Conservation (phyloP, 139 green algal genomes). For the Chlamydomonas schloesseri region DNA sequence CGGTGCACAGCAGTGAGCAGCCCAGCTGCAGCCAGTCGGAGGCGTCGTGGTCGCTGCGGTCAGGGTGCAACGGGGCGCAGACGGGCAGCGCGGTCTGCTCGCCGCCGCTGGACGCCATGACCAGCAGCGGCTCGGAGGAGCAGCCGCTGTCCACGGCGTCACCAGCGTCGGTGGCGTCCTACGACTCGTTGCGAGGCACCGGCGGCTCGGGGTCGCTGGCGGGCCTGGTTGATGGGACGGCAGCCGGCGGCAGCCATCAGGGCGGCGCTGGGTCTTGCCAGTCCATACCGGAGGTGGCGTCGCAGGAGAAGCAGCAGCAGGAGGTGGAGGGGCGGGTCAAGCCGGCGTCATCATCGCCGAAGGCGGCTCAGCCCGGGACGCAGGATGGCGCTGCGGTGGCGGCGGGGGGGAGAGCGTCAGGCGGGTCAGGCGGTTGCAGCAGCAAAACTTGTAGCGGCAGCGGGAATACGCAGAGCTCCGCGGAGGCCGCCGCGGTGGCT, state of each 20-base stretch:
- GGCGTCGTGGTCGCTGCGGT: constrained; percentile 34
- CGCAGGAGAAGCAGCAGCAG: neutral
- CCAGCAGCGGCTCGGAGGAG: neutral
- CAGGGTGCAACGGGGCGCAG: neutral
- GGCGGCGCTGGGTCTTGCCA: too few relatives aligned
- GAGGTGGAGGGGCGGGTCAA: too few relatives aligned
- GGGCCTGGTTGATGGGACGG: neutral
- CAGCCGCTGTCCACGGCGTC: neutral
- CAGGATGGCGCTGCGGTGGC: too few relatives aligned
- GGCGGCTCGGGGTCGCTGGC: too few relatives aligned
- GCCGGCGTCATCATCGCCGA: too few relatives aligned
- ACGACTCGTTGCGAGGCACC: neutral
- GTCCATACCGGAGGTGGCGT: too few relatives aligned
- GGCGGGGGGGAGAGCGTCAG: too few relatives aligned
- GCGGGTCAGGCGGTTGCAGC: too few relatives aligned
- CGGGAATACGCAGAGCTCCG: too few relatives aligned
- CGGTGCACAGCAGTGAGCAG: constrained; percentile 25
- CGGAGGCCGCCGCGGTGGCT: too few relatives aligned
- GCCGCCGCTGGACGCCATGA: neutral
- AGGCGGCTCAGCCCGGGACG: too few relatives aligned
- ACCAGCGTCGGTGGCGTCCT: neutral
- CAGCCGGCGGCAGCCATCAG: neutral
- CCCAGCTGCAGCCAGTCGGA: constrained; percentile 38
- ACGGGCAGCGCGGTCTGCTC: neutral
- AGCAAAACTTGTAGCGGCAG: too few relatives aligned